Conservation (phyloP, 169 alveolate species). For the Plasmodium gaboni region DNA sequence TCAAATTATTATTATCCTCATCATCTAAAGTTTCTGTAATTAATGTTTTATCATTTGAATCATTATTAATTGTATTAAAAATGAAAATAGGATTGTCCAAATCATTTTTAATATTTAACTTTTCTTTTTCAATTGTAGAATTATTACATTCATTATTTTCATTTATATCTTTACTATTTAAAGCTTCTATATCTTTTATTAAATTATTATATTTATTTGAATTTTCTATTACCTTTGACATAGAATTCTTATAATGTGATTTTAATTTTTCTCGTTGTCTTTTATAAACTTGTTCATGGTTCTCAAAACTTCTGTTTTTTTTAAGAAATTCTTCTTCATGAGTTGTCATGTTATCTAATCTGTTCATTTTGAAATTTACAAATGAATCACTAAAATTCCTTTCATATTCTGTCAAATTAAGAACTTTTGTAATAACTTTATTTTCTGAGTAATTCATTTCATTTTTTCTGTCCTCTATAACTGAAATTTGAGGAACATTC, state of each 20-base stretch:
- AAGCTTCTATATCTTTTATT: slow-evolving; percentile 14
- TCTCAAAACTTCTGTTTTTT: slow-evolving; percentile 45
- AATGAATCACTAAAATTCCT: slow-evolving; percentile 50
- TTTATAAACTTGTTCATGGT: slow-evolving; percentile 33
- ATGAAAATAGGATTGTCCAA: neutral
- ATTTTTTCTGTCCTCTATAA: neutral
- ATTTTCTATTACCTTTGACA: slow-evolving; percentile 13
- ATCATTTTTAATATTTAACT: slow-evolving; percentile 1
- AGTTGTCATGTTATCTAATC: neutral
- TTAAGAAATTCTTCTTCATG: slow-evolving; percentile 19
- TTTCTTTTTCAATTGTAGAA: neutral
- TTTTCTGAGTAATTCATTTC: neutral
- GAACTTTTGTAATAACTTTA: no score
- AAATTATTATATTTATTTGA: slow-evolving; percentile 7
- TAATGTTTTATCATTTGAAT: slow-evolving; percentile 4
- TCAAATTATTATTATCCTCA: neutral
- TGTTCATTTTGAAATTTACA: slow-evolving; percentile 21
- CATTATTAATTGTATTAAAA: slow-evolving; percentile 8
- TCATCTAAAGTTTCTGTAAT: slow-evolving; percentile 1
- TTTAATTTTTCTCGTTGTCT: slow-evolving; percentile 67
- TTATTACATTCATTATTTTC: neutral
- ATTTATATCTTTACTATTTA: slow-evolving; percentile 16
- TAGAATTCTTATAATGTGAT: slow-evolving; percentile 21
- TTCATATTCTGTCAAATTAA: slow-evolving; percentile 9
- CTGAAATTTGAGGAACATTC: neutral